Base-by-base conservation (phyloP, 2,329 filamentous ascomycete species). In the Nothopassalora personata region DNA sequence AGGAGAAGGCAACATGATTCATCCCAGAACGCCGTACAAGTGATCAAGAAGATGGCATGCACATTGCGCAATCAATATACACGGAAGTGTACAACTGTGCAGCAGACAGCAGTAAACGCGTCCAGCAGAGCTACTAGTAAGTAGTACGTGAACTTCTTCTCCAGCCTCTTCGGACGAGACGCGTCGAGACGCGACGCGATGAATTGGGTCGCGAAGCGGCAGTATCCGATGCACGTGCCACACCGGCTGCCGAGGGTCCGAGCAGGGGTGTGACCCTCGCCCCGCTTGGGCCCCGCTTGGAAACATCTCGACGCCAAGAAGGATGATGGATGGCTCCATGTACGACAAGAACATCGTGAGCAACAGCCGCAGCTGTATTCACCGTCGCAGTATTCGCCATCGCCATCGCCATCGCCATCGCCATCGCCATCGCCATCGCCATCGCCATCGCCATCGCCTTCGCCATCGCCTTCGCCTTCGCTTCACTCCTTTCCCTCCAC, bases 1-100 rank as follows among this genome's bases (percentile, higher is more conserved):
- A 15, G 58, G 45, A 31, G 64, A 63, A 53, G 64, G 64, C 43
- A 56, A 67, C 62, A 66, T 64, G 58, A 52, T 60, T 47, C 53
- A 55, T 15, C 45, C 27, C 56, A 50, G 34, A 48, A 34, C 51
- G 57, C 51, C 54, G 19, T 18, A 51, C 54, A 55, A 39, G 47
- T 43, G 58, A 30, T 57, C 39, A 48, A 30, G 36, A 48, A 30
- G 36, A 57, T 47, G 43, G 27, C 30, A 30, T 51, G 27, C 28
- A 34, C 28, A 34, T 49, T n/a, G 39, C n/a, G n/a, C n/a, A n/a
- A n/a, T n/a, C n/a, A n/a, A n/a, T n/a, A n/a, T n/a, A n/a, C 36
- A 43, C 31, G 31, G 6, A 34, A 34, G 31, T 34, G 31, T 34
- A 34, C 31, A 5, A 4, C 31, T 11, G 31, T 39, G 18, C 28